Conservation (phyloP, 345 rosid species). For the Citrus unshiu region DNA sequence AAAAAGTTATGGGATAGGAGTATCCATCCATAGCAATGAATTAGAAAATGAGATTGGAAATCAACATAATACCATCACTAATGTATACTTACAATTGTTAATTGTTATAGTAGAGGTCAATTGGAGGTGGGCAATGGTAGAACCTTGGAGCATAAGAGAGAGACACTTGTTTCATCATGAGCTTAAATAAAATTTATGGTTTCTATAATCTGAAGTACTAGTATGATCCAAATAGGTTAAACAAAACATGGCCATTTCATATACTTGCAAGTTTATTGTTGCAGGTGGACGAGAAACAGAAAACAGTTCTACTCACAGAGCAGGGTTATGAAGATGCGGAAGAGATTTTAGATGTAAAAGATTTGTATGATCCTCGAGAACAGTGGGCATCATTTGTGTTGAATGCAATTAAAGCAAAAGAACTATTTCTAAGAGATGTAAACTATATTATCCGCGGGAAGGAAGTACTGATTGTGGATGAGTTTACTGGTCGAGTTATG, state of each 20-base stretch:
- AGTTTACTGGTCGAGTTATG: conserved; percentile 99
- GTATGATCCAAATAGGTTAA: conserved; percentile 1
- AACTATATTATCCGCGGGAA: conserved; percentile 90
- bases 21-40: not conserved
- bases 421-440: conserved; percentile 88
- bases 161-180: not conserved
- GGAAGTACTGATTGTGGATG: conserved; percentile 97
- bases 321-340: conserved; percentile 98
- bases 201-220: not conserved
- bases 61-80: not conserved
- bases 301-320: conserved; percentile 85
- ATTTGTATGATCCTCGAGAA: conserved; percentile 95
- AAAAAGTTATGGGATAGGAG: not conserved
- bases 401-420: conserved; percentile 96
- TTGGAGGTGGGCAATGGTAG: not conserved
- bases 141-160: not conserved
- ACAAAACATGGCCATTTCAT: not conserved
- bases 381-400: conserved; percentile 92
- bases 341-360: conserved; percentile 86
- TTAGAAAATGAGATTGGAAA: not conserved
- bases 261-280: conserved; percentile 22
- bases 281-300: conserved; percentile 97
- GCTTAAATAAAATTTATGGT: not conserved
- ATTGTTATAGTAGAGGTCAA: not conserved
- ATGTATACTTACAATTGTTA: not conserved